A percentile compares a stretch with the other conserved stretches of the same genome.
Evolutionary conservation across 2,329 filamentous ascomycete genomes (phyloP).

Genomic region (Ophiostoma quercus): DNA sequence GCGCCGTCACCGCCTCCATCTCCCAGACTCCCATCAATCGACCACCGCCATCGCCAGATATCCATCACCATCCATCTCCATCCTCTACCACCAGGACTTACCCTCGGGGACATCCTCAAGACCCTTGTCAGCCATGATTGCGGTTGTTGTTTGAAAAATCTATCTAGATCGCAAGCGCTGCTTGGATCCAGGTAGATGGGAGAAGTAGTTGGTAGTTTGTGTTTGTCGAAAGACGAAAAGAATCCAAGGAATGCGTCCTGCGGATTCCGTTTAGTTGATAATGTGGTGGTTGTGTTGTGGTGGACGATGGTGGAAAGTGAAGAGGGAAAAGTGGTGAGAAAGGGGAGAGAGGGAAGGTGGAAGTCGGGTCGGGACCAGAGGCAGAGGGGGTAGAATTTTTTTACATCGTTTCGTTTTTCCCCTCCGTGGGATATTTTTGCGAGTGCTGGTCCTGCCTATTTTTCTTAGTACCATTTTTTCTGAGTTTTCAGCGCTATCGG

Average conservation of each 20-base stretch:
- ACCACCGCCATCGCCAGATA: not conserved
- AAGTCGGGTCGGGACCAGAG: not conserved
- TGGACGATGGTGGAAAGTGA: not conserved
- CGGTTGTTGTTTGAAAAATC: slow-evolving; percentile 49
- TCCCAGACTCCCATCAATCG: not conserved
- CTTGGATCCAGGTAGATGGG: slow-evolving; percentile 62
- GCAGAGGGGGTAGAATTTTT: slow-evolving; percentile 14
- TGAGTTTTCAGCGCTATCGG: slow-evolving; percentile 10
- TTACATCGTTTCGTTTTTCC: slow-evolving; percentile 11
- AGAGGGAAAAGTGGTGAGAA: not conserved
- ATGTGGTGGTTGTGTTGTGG: not conserved
- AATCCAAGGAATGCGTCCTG: slow-evolving; percentile 29
- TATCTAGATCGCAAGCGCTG: slow-evolving; percentile 71
- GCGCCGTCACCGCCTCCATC: not conserved
- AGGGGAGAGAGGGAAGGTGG: not conserved
- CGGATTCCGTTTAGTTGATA: slow-evolving; percentile 28
- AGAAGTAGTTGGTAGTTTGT: not conserved
- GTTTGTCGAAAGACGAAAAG: slow-evolving; percentile 25
- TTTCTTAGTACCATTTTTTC: not conserved
- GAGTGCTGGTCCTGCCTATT: not conserved
- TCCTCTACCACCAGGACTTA: slow-evolving; percentile 48
- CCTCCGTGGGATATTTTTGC: slow-evolving; percentile 10
- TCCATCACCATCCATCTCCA: not conserved
- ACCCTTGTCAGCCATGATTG: slow-evolving; percentile 99
- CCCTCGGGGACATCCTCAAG: slow-evolving; percentile 96